phyloP scores from a whole-genome alignment of 495 filamentous ascomycete species.

The Aspergillus diversus region DNA sequence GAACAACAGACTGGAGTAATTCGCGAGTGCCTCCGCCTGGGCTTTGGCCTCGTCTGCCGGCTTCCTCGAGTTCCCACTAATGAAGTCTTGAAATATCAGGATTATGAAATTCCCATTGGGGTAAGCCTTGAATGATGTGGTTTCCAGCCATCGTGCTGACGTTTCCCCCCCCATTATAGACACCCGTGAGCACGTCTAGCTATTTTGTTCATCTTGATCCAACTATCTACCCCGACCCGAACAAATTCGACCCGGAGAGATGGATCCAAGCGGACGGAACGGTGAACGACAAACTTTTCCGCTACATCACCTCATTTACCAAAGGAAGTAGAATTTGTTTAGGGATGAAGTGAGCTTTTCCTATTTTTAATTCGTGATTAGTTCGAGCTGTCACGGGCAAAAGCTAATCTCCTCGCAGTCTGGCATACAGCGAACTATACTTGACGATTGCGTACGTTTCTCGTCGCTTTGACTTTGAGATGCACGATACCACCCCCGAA shows the following conservation, averaged over 20 bases:
- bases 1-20: slow-evolving; percentile 39
- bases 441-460: slow-evolving; percentile 6
- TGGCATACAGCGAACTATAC: slow-evolving; percentile 14
- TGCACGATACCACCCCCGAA: neutral
- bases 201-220: slow-evolving; percentile 45
- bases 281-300: slow-evolving; percentile 18
- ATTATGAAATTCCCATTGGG: slow-evolving; percentile 26
- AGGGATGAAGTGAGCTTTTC: slow-evolving; percentile 31
- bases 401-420: slow-evolving; percentile 1
- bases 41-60: slow-evolving; percentile 35
- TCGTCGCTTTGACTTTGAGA: slow-evolving; percentile 3
- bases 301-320: slow-evolving; percentile 34
- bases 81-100: slow-evolving; percentile 36
- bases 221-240: slow-evolving; percentile 43
- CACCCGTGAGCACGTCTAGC: slow-evolving; percentile 44
- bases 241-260: slow-evolving; percentile 45
- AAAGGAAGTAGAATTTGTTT: slow-evolving; percentile 34
- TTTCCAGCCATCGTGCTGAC: slow-evolving; percentile 12
- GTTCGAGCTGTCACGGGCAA: neutral
- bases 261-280: slow-evolving; percentile 37
- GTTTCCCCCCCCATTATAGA: slow-evolving; percentile 24
- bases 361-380: neutral
- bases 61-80: slow-evolving; percentile 37
- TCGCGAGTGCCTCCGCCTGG: slow-evolving; percentile 47
- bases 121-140: slow-evolving; percentile 8